Base-by-base conservation (phyloP, 164 flowering plant genomes). In the Piper longum region DNA sequence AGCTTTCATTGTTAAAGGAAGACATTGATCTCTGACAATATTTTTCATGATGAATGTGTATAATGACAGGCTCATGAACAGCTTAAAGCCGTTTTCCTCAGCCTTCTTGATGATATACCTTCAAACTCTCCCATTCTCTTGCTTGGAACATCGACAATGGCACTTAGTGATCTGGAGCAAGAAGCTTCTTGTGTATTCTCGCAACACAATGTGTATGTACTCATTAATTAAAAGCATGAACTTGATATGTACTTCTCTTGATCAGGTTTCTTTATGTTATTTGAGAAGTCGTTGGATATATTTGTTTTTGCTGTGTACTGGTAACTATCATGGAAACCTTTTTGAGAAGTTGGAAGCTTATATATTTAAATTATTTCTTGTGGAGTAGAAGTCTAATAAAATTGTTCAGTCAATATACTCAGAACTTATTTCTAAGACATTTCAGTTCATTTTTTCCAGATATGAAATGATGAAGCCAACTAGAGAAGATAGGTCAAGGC, bases 31-130 rank as follows among this genome's bases (percentile, higher is more conserved):
- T 56, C 19, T 56, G 39, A 56, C 39, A 26, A 26, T 16, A 16
- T 56, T 16, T 17, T 16, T 7, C 19, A 7, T 17, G 60, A 60
- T 71, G 26, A 60, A 14, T 8, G 56, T 62, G 42, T n/a, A 14
- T 62, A 43, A 66, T 70, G 67, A 64, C 85, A 95, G 99, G 98
- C 99, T 60, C 88, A 95, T 72, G 96, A 85, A 67, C 99, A 95
- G 75, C 90, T 95, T 41, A 85, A 72, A 78, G 99, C 98, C 65
- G 99, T 95, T 60, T 73, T 95, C 52, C 60, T 75, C 73, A 82
- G 95, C 44, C 75, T 95, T 63, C 77, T 95, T 78, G 98, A 86
- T 70, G 99, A 91, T 62, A 68, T 95, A 71, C 96, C 99, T 26
- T 91, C 98, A 41, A 89, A 89, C 67, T 77, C 80, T 62, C 96